Conservation (phyloP, 1,139 yeast species). For the Hansenula sp. region DNA sequence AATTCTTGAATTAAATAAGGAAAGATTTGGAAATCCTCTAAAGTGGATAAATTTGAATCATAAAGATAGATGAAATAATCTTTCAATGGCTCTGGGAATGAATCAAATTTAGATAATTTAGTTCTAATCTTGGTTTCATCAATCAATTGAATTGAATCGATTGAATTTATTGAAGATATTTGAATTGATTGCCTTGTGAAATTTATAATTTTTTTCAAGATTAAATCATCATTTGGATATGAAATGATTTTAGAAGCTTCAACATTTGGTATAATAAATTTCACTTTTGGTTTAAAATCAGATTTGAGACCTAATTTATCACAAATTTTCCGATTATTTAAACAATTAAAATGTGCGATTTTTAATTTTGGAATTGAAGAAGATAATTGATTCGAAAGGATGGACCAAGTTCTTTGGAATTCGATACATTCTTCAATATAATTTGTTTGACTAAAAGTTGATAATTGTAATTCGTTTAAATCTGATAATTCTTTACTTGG, state of each 20-base stretch:
- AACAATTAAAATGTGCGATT: slow-evolving; percentile 59
- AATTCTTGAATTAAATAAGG: slow-evolving; percentile 58
- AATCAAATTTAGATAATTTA: slow-evolving; percentile 22
- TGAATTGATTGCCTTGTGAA: slow-evolving; percentile 35
- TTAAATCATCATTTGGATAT: slow-evolving; percentile 20
- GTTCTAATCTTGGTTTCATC: slow-evolving; percentile 4
- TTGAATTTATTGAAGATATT: slow-evolving; percentile 32
- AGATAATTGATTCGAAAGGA: slow-evolving; percentile 45
- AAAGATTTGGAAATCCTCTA: slow-evolving; percentile 59
- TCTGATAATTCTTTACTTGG: slow-evolving; percentile 46
- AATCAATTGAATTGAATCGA: slow-evolving; percentile 31
- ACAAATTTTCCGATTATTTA: slow-evolving; percentile 46
- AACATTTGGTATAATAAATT: slow-evolving; percentile 34
- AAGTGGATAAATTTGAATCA: slow-evolving; percentile 45
- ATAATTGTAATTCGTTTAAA: slow-evolving; percentile 30
- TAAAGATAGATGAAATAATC: slow-evolving; percentile 51
- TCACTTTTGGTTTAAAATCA: slow-evolving; percentile 28
- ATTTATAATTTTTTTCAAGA: slow-evolving; percentile 24
- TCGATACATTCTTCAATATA: slow-evolving; percentile 46
- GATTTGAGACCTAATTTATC: slow-evolving; percentile 36
- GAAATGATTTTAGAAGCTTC: slow-evolving; percentile 30
- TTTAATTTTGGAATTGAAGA: too few species aligned
- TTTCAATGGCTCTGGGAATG: slow-evolving; percentile 22
- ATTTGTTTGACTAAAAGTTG: too few species aligned
- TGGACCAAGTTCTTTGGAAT: slow-evolving; percentile 54